Base-by-base conservation (phyloP, 2,329 filamentous ascomycete species). In the Juglanconis oblonga region DNA sequence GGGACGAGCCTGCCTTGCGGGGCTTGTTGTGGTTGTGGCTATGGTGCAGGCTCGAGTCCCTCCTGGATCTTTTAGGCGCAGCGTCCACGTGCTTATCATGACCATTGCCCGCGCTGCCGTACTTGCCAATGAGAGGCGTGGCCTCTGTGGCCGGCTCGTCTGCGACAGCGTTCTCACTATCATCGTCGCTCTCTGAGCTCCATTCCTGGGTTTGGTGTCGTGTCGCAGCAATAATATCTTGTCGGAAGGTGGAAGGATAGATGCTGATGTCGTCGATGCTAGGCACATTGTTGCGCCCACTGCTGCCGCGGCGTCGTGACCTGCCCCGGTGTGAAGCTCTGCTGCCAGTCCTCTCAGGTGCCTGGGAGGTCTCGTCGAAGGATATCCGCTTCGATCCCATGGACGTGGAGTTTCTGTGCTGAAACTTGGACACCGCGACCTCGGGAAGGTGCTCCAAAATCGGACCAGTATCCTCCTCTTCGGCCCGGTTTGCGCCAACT, bases 211-310 rank as follows among this genome's bases (percentile, higher is more conserved):
- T 79, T 44, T 84, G 85, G 50, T 87, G 78, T 54, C 85, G 84
- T 62, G 87, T 88, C n/a, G 91, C 91, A 42, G 88, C 88, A 65
- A 98, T 96, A 67, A 99, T 97, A 58, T 94, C 92, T 72, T 96
- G 90, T 65, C 95, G 83, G 79, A 98, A 92, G 64, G 89, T 94
- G 31, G 92, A 89, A 3, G 95, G 95, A 71, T 97, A 90, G 55
- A 96, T 90, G 71, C 88, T 91, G 66, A 96, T 89, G 58, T 92
- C 84, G 38, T 87, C 75, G 78, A 92, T 76, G 77, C 82, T 87
- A 61, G 85, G 77, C 64, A 89, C 82, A 67, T 85, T 86, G 62
- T 84, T 82, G 64, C 83, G 80, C 66, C 74, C 68, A 66, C 72
- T 81, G 70, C 76, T 79, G 61, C 77, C 75, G 49, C 79, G 77